These are phyloP conservation scores for Drosera spatulata DNA, from an alignment of 179 eudicot species.

Conservation along the genomic window DNA sequence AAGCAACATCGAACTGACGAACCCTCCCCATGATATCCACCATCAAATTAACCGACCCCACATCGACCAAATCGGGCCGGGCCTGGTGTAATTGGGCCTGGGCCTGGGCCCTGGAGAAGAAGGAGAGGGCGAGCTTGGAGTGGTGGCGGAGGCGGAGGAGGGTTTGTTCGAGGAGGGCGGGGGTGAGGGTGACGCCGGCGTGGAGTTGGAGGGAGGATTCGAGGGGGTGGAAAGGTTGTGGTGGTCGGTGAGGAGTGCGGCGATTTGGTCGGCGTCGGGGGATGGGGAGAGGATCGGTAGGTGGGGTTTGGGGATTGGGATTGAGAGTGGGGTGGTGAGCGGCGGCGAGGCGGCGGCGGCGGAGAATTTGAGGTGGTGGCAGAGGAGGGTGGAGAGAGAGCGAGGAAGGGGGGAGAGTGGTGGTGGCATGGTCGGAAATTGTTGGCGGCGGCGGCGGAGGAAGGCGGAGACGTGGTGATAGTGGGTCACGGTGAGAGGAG, in stretches of 20 bases:
- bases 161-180: conserved; percentile 63
- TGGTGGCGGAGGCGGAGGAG: conserved; percentile 59
- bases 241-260: conserved; percentile 56
- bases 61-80: conserved; percentile 11
- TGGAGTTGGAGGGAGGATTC: conserved; percentile 88
- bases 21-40: conserved; percentile 58
- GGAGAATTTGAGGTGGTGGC: neutral
- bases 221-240: conserved; percentile 88
- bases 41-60: conserved; percentile 36
- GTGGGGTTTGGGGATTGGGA: conserved; percentile 14
- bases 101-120: conserved; percentile 47
- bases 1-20: conserved; percentile 77
- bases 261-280: conserved; percentile 47
- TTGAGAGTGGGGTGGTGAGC: neutral
- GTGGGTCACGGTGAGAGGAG: too few species aligned
- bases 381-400: neutral
- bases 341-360: conserved; percentile 1
- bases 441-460: neutral
- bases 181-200: conserved; percentile 44
- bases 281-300: conserved; percentile 31
- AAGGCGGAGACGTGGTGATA: neutral
- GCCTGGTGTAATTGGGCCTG: conserved; percentile 10
- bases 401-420: conserved; percentile 1
- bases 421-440: neutral
- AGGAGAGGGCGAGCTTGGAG: conserved; percentile 72